phyloP scores from a whole-genome alignment of 257 asterid genomes.

The Striga asiatica region DNA sequence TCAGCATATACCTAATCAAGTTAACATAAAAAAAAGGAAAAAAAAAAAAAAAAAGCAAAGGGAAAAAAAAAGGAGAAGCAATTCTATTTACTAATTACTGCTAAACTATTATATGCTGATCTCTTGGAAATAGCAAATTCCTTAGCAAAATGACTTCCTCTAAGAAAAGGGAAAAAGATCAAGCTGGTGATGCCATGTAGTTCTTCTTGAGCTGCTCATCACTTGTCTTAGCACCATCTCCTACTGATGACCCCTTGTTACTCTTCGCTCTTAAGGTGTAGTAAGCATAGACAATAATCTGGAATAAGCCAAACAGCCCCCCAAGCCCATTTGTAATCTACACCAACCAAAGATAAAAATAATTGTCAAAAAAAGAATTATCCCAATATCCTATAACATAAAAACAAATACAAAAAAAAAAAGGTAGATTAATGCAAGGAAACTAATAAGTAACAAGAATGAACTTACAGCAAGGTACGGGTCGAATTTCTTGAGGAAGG shows the following conservation, averaged over 20 bases:
- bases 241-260: neutral
- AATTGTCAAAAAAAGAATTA: neutral
- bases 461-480: conserved; percentile 37
- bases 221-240: conserved; percentile 10
- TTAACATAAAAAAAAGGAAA: too few species aligned
- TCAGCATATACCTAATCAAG: too few species aligned
- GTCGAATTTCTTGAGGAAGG: conserved; percentile 37
- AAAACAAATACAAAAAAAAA: too few species aligned
- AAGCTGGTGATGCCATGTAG: neutral
- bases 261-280: conserved; percentile 10
- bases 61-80: too few species aligned
- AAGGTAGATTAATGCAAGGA: too few species aligned
- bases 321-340: conserved; percentile 58
- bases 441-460: neutral
- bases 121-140: neutral
- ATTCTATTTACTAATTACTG: too few species aligned
- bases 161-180: neutral
- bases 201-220: conserved; percentile 15
- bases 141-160: neutral
- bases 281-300: conserved; percentile 23
- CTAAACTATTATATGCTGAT: neutral
- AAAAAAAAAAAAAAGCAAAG: too few species aligned
- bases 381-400: neutral
- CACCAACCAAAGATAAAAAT: neutral
- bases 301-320: conserved; percentile 23